Evolutionary conservation across 768 basidiomycete genomes (phyloP).

Genomic region (Phanerodontia chrysosporium): DNA sequence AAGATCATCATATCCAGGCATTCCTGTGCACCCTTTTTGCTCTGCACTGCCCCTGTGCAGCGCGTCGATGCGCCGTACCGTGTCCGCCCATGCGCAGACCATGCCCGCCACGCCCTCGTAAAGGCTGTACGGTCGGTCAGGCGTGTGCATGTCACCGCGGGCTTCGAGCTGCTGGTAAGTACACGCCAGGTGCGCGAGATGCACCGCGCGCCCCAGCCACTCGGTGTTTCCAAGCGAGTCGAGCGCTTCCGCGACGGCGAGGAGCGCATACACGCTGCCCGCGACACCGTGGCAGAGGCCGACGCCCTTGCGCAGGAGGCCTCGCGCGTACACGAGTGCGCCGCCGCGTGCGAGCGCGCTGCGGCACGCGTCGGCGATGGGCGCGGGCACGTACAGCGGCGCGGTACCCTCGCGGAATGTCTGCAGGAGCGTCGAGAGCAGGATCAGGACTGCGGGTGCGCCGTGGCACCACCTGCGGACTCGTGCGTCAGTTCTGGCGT

Average conservation of each 20-base stretch:
- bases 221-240: constrained; percentile 17
- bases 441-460: constrained; percentile 45
- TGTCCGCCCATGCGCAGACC: constrained; percentile 53
- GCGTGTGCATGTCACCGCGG: constrained; percentile 38
- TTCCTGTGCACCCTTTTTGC: constrained; percentile 9
- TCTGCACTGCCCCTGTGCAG: background rate
- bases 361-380: constrained; percentile 25
- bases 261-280: constrained; percentile 49
- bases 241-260: constrained; percentile 44
- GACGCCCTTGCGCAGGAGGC: constrained; percentile 49
- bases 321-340: constrained; percentile 34
- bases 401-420: constrained; percentile 17
- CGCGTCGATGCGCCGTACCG: constrained; percentile 21
- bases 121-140: constrained; percentile 52
- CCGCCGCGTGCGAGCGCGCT: constrained; percentile 37
- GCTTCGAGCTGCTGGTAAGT: constrained; percentile 29
- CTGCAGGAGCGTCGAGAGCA: constrained; percentile 38
- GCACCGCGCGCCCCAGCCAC: constrained; percentile 39
- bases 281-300: constrained; percentile 57
- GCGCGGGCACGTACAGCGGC: constrained; percentile 19
- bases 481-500: background rate
- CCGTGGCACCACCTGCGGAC: constrained; percentile 60
- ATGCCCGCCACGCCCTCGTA: constrained; percentile 58
- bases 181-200: constrained; percentile 45
- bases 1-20: constrained; percentile 24